These are phyloP conservation scores for Plenodomus lindquistii DNA, from an alignment of 2,329 filamentous ascomycete species.

Conservation along the genomic window DNA sequence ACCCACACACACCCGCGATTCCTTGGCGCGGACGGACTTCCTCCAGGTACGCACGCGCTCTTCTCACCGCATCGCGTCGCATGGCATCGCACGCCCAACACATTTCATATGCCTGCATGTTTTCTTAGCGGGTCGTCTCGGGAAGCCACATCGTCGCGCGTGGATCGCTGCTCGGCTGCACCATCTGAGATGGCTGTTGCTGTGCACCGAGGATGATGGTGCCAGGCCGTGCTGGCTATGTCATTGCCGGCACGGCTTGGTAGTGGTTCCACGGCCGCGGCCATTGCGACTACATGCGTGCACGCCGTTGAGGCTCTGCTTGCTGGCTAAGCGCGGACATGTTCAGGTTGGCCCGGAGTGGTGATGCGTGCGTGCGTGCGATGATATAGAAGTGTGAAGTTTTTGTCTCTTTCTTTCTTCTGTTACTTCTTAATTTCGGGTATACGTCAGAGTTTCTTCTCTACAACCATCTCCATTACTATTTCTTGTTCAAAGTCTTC, in stretches of 20 bases:
- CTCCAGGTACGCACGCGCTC: background rate
- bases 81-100: background rate
- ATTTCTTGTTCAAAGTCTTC: background rate
- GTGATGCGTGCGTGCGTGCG: too few relatives aligned
- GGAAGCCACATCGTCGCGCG: conserved; percentile 10
- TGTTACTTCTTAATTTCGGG: too few relatives aligned
- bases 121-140: conserved; percentile 7
- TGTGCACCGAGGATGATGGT: conserved; percentile 13
- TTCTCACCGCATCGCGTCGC: background rate
- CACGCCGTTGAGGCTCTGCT: conserved; percentile 18
- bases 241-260: conserved; percentile 18
- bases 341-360: conserved; percentile 6
- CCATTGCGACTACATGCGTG: conserved; percentile 17
- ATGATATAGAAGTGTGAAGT: background rate
- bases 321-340: background rate
- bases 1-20: background rate
- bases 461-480: background rate
- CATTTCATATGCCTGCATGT: background rate
- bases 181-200: conserved; percentile 7
- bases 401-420: too few relatives aligned
- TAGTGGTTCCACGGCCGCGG: conserved; percentile 34
- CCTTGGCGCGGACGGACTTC: background rate
- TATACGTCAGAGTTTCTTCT: too few relatives aligned
- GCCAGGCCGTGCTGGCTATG: too few relatives aligned
- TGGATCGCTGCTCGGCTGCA: conserved; percentile 10